A percentile compares a stretch with the other conserved stretches of the same genome.
Evolutionary conservation across 768 basidiomycete species (phyloP).

Genomic region (Mycena galopus): DNA sequence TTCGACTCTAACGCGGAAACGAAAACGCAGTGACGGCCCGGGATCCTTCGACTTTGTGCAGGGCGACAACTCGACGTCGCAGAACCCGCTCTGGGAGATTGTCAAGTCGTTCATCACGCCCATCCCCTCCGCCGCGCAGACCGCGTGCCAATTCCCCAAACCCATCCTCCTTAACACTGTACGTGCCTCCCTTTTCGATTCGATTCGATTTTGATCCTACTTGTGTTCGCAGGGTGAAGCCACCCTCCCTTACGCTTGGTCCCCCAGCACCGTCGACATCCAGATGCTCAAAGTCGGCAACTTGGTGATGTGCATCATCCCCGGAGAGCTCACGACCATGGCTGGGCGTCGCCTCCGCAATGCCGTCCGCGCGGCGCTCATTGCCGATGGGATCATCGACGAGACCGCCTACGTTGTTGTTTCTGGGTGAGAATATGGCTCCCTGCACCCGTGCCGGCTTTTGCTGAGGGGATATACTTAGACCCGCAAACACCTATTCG

Average conservation of each 20-base stretch:
- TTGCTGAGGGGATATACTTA: no score
- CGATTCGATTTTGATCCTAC: neutral
- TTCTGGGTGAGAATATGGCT: no score
- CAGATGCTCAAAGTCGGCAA: slow-evolving; percentile 85
- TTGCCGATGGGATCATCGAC: slow-evolving; percentile 73
- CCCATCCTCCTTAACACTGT: slow-evolving; percentile 84
- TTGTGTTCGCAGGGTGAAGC: slow-evolving; percentile 66
- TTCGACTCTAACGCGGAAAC: no score
- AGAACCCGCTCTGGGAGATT: slow-evolving; percentile 66
- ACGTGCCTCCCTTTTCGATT: slow-evolving; percentile 35
- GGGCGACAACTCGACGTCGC: neutral
- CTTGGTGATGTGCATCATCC: slow-evolving; percentile 80
- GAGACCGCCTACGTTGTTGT: slow-evolving; percentile 69
- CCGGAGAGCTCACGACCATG: slow-evolving; percentile 88
- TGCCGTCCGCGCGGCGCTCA: slow-evolving; percentile 73
- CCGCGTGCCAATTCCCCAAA: slow-evolving; percentile 81
- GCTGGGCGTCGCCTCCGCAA: slow-evolving; percentile 78
- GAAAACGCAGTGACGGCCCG: no score
- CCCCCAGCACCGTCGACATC: slow-evolving; percentile 75
- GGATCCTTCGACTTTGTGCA: neutral
- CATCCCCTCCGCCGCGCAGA: slow-evolving; percentile 69
- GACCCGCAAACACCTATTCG: slow-evolving; percentile 85
- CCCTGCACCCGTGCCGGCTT: no score
- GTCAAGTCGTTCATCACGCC: slow-evolving; percentile 77
- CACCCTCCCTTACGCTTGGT: slow-evolving; percentile 78